Evolutionary conservation across 2,329 filamentous ascomycete genomes (phyloP).

Genomic region (Stachybotrys echinatus): DNA sequence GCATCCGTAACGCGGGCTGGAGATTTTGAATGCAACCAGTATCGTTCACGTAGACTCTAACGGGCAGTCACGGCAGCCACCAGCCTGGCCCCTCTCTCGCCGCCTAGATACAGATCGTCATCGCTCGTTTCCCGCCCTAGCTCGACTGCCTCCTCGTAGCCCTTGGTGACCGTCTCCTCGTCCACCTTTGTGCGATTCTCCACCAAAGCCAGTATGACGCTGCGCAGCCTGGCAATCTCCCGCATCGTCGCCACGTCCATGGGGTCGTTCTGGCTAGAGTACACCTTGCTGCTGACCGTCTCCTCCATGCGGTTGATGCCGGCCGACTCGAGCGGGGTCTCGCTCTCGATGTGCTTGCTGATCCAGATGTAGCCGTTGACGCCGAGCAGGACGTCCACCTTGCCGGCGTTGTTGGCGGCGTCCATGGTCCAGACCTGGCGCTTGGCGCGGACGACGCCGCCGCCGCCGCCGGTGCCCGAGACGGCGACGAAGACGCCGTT

Average conservation of each 20-base stretch:
- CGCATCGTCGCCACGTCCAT: conserved; percentile 72
- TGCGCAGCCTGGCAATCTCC: conserved; percentile 81
- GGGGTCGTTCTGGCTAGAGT: conserved; percentile 90
- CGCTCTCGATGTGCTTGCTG: conserved; percentile 69
- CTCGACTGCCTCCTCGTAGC: conserved; percentile 78
- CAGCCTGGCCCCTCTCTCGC: conserved; percentile 47
- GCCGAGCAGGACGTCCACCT: conserved; percentile 81
- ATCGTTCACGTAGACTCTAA: conserved; percentile 12
- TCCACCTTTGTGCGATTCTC: conserved; percentile 81
- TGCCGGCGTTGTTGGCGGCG: conserved; percentile 47
- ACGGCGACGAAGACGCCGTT: conserved; percentile 89
- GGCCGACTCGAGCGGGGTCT: conserved; percentile 40
- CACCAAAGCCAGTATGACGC: conserved; percentile 77
- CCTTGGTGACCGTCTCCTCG: conserved; percentile 78
- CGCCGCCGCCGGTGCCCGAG: conserved; percentile 75
- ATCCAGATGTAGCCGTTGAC: conserved; percentile 99
- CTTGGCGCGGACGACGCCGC: conserved; percentile 76
- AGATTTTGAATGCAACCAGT: too few relatives aligned
- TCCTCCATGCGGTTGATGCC: conserved; percentile 84
- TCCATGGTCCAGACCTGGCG: conserved; percentile 85
- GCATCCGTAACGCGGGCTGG: too few relatives aligned
- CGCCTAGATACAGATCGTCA: conserved; percentile 56
- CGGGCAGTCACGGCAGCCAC: conserved; percentile 31
- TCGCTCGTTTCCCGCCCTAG: conserved; percentile 58
- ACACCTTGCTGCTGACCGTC: conserved; percentile 76